A percentile compares a stretch with the other conserved stretches of the same genome.
Evolutionary conservation across 805 yeast genomes (phyloP).

Genomic region (Sugiyamaella lignohabitans): DNA sequence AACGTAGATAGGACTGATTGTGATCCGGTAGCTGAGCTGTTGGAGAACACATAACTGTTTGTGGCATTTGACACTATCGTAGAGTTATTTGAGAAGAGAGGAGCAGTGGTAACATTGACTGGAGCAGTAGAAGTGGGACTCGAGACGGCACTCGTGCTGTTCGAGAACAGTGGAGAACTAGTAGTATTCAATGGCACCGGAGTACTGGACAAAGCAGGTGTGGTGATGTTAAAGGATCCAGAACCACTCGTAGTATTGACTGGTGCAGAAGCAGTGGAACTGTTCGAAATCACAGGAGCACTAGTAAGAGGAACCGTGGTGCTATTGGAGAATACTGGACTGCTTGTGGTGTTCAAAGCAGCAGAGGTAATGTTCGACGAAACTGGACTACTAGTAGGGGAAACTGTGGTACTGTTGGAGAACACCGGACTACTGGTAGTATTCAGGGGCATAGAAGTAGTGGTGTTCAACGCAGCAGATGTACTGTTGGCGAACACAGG

Average conservation of each 20-base stretch:
- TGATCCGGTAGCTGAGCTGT: not conserved
- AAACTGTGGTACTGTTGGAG: too few relatives aligned
- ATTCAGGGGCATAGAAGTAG: not conserved
- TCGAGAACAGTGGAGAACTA: too few relatives aligned
- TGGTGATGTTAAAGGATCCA: too few relatives aligned
- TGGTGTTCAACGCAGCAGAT: not conserved
- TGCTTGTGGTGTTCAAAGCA: too few relatives aligned
- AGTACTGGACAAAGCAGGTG: too few relatives aligned
- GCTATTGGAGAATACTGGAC: too few relatives aligned
- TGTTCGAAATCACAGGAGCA: not conserved
- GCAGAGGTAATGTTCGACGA: too few relatives aligned
- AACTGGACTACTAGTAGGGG: too few relatives aligned
- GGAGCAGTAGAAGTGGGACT: not conserved
- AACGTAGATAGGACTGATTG: not conserved
- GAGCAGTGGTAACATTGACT: not conserved
- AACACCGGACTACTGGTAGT: too few relatives aligned
- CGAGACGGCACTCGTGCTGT: not conserved
- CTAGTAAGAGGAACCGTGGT: not conserved
- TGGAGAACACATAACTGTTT: not conserved
- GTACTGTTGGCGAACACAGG: not conserved
- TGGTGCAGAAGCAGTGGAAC: not conserved
- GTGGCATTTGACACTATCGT: not conserved
- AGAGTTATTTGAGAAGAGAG: not conserved
- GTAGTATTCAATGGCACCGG: too few relatives aligned
- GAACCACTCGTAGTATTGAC: too few relatives aligned